phyloP scores from a whole-genome alignment of 148 eudicot species.

The Heliamphora exappendiculata region DNA sequence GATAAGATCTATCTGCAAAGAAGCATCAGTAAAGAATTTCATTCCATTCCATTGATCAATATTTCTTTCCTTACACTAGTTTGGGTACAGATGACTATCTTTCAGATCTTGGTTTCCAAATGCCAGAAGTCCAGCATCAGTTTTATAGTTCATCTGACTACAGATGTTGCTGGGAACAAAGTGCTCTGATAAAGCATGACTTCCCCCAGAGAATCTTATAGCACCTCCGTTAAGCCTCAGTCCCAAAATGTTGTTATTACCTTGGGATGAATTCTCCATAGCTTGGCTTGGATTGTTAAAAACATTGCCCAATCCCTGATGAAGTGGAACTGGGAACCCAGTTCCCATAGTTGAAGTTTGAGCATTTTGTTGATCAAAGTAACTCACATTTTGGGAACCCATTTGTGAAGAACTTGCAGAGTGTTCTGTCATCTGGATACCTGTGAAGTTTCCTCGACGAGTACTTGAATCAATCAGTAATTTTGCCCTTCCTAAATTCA shows the following conservation, averaged over 20 bases:
- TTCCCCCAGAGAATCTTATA: slow-evolving; percentile 22
- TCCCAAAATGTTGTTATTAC: slow-evolving; percentile 22
- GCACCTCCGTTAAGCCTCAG: slow-evolving; percentile 25
- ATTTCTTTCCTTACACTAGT: neutral
- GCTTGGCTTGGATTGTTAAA: slow-evolving; percentile 24
- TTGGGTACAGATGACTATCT: slow-evolving; percentile 10
- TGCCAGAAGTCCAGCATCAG: slow-evolving; percentile 25
- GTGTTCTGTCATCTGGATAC: slow-evolving; percentile 7
- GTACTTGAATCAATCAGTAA: neutral
- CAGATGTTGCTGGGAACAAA: slow-evolving; percentile 9
- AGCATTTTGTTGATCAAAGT: slow-evolving; percentile 8
- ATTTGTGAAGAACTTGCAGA: slow-evolving; percentile 17
- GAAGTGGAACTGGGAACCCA: slow-evolving; percentile 26
- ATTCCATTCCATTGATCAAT: neutral
- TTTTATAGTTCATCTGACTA: slow-evolving; percentile 16
- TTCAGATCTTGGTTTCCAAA: slow-evolving; percentile 13
- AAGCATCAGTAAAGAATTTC: neutral
- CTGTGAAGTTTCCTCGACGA: slow-evolving; percentile 6
- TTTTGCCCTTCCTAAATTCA: neutral
- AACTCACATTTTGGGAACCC: slow-evolving; percentile 14
- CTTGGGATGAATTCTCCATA: slow-evolving; percentile 27
- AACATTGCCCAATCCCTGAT: slow-evolving; percentile 26
- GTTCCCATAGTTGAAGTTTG: slow-evolving; percentile 14
- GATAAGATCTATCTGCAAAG: neutral
- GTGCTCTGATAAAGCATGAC: slow-evolving; percentile 22